Conservation (phyloP, 345 rosid species). For the Arabis alpina region DNA sequence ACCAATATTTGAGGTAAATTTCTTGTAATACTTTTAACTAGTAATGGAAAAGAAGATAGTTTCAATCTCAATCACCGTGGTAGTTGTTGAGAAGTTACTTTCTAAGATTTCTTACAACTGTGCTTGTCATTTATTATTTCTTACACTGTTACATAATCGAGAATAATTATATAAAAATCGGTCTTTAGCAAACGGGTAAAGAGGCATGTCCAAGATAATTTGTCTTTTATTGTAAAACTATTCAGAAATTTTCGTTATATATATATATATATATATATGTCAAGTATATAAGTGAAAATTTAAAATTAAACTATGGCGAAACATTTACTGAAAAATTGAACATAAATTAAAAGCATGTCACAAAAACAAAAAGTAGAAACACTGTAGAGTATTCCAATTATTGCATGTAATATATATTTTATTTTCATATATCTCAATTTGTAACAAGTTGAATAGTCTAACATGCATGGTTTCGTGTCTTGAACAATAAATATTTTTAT, state of each 20-base stretch:
- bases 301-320: not conserved
- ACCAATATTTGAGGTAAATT: constrained; percentile 21
- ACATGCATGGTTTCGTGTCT: not conserved
- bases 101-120: constrained; percentile 12
- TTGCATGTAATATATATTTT: not conserved
- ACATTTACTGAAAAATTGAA: not conserved
- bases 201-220: constrained; percentile 7
- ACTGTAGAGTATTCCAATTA: not conserved
- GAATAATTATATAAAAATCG: not conserved
- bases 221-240: not conserved
- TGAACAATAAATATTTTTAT: too few relatives aligned
- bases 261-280: too few relatives aligned
- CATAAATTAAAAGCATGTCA: not conserved
- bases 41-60: not conserved
- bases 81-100: constrained; percentile 40
- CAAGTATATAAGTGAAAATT: not conserved
- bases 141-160: constrained; percentile 4
- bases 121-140: constrained; percentile 28
- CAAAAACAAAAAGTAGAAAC: not conserved
- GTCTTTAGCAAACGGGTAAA: constrained; percentile 29
- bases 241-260: not conserved
- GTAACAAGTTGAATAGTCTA: constrained; percentile 9
- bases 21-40: constrained; percentile 1
- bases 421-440: not conserved
- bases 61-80: constrained; percentile 25